These are phyloP conservation scores for Cytidiella melzeri DNA, from an alignment of 768 basidiomycete genomes.

Conservation along the genomic window DNA sequence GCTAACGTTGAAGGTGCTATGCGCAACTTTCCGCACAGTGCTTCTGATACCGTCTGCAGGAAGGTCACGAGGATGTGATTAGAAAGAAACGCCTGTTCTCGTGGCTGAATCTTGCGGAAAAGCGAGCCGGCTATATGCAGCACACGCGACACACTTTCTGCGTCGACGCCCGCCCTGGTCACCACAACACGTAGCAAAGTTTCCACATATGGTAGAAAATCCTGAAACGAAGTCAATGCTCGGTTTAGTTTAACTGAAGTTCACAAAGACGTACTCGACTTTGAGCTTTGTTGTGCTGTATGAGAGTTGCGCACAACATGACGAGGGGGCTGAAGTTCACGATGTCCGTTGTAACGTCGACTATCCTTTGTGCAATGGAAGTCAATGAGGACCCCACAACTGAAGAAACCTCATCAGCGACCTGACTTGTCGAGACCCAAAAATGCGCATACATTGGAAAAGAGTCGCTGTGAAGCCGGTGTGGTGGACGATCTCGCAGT, in stretches of 20 bases:
- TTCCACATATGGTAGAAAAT: slow-evolving; percentile 53
- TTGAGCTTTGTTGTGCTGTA: slow-evolving; percentile 55
- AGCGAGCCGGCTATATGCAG: slow-evolving; percentile 41
- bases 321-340: slow-evolving; percentile 57
- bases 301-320: slow-evolving; percentile 41
- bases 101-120: slow-evolving; percentile 30
- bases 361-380: slow-evolving; percentile 48
- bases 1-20: slow-evolving; percentile 13
- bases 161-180: slow-evolving; percentile 42
- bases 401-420: slow-evolving; percentile 22
- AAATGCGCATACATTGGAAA: slow-evolving; percentile 44
- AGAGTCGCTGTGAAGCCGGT: slow-evolving; percentile 44
- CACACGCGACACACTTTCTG: slow-evolving; percentile 37
- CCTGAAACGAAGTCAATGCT: slow-evolving; percentile 31
- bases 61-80: slow-evolving; percentile 18
- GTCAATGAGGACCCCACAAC: slow-evolving; percentile 53
- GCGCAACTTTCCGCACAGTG: slow-evolving; percentile 16
- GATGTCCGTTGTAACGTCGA: slow-evolving; percentile 42
- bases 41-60: slow-evolving; percentile 19
- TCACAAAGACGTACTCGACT: slow-evolving; percentile 37
- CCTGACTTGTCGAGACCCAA: background rate
- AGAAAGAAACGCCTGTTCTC: slow-evolving; percentile 6
- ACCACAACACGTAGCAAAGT: slow-evolving; percentile 51
- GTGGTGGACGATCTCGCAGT: slow-evolving; percentile 52
- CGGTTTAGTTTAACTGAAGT: background rate